These are phyloP conservation scores for Xylaria sp. DNA, from an alignment of 2,329 filamentous ascomycete genomes.

Conservation along the genomic window DNA sequence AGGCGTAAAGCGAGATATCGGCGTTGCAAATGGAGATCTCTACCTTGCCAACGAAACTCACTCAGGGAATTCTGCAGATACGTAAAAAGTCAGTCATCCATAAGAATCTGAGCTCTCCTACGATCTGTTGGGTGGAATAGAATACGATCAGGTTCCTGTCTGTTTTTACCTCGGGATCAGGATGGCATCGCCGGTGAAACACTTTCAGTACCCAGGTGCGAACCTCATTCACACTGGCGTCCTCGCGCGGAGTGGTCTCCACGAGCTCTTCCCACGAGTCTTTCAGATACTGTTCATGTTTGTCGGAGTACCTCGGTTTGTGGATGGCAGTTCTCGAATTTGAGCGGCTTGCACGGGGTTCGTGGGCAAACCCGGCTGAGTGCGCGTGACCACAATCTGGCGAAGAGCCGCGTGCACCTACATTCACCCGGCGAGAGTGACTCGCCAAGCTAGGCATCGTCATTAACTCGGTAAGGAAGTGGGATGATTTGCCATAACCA, in stretches of 20 bases:
- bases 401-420: background rate
- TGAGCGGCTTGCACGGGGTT: background rate
- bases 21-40: constrained; percentile 32
- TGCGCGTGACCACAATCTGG: constrained; percentile 12
- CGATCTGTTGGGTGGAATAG: background rate
- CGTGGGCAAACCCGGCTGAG: constrained; percentile 13
- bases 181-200: constrained; percentile 34
- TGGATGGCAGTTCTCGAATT: constrained; percentile 8
- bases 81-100: background rate
- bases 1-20: constrained; percentile 30
- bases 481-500: background rate
- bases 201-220: constrained; percentile 32
- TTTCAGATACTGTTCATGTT: constrained; percentile 22
- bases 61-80: constrained; percentile 9
- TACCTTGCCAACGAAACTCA: constrained; percentile 31
- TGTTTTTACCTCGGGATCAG: constrained; percentile 29
- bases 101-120: background rate
- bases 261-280: constrained; percentile 34
- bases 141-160: background rate
- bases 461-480: background rate
- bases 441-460: background rate
- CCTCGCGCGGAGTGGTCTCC: constrained; percentile 26
- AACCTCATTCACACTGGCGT: constrained; percentile 30
- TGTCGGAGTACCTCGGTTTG: constrained; percentile 23
- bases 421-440: background rate